Percentiles rank a stretch among this genome's conserved stretches.
phyloP scores from a whole-genome alignment of 257 asterid species.

The Fraxinus anomala region DNA sequence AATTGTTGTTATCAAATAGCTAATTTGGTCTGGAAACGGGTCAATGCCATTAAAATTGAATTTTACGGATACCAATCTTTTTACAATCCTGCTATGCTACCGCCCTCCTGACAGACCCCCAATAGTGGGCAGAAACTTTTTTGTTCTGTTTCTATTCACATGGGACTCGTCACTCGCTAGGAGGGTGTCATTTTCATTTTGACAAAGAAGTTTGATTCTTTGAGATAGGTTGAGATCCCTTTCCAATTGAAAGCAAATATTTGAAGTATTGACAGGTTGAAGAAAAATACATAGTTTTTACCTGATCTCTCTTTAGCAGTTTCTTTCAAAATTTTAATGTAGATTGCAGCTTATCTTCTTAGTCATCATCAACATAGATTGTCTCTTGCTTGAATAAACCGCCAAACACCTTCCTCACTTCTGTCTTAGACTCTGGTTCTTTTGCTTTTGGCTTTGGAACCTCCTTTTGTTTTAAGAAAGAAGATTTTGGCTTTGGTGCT shows the following conservation, averaged over 20 bases:
- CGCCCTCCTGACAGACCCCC: no score
- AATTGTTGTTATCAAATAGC: background rate
- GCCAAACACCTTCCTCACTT: constrained; percentile 80
- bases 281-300: constrained; percentile 19
- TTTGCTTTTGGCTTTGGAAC: constrained; percentile 47
- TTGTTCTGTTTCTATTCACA: no score
- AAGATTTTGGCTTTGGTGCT: constrained; percentile 24
- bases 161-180: no score
- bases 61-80: background rate
- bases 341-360: constrained; percentile 23
- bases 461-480: constrained; percentile 40
- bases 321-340: constrained; percentile 3
- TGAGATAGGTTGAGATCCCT: background rate
- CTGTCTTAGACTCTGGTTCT: constrained; percentile 49
- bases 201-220: no score
- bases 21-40: background rate
- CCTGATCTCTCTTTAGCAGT: constrained; percentile 17
- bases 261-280: constrained; percentile 4
- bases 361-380: constrained; percentile 86
- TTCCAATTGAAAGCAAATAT: background rate
- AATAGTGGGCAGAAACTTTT: no score
- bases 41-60: background rate
- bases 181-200: no score
- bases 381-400: constrained; percentile 93
- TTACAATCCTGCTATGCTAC: no score